These are phyloP conservation scores for Clavaria fumosa DNA, from an alignment of 768 basidiomycete species.

Conservation along the genomic window DNA sequence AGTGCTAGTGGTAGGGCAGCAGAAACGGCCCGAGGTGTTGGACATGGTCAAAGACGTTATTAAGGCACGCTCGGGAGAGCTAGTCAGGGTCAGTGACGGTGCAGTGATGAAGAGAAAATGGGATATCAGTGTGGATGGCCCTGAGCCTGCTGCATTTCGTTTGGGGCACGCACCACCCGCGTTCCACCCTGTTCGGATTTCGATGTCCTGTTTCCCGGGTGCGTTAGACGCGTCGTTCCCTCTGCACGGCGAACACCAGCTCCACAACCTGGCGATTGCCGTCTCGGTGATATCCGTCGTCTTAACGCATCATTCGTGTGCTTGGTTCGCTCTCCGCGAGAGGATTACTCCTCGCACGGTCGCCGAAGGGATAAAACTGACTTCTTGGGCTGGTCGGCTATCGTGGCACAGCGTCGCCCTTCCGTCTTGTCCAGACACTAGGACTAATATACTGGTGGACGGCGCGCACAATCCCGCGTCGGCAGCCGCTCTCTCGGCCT, in stretches of 20 bases:
- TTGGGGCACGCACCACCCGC: conserved; percentile 23
- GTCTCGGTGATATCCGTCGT: conserved; percentile 45
- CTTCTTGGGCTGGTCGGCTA: conserved; percentile 73
- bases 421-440: conserved; percentile 2
- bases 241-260: conserved; percentile 71
- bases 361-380: conserved; percentile 37
- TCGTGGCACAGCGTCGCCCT: conserved; percentile 40
- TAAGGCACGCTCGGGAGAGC: conserved; percentile 25
- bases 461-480: conserved; percentile 91
- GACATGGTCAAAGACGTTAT: conserved; percentile 29
- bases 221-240: conserved; percentile 39
- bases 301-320: conserved; percentile 24
- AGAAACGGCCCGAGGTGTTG: conserved; percentile 36
- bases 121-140: conserved; percentile 23
- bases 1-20: conserved; percentile 53
- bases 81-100: conserved; percentile 22
- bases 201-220: conserved; percentile 28
- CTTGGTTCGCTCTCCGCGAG: conserved; percentile 11
- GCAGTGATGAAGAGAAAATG: conserved; percentile 22
- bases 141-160: conserved; percentile 16
- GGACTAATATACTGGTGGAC: conserved; percentile 45
- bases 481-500: conserved; percentile 46
- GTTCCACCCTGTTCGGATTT: conserved; percentile 27
- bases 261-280: conserved; percentile 67
- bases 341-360: conserved; percentile 37